Percentiles rank a stretch among this genome's conserved stretches.
Conservation (phyloP, 2,329 filamentous ascomycete genomes). For the Macrophomina phaseolina region DNA sequence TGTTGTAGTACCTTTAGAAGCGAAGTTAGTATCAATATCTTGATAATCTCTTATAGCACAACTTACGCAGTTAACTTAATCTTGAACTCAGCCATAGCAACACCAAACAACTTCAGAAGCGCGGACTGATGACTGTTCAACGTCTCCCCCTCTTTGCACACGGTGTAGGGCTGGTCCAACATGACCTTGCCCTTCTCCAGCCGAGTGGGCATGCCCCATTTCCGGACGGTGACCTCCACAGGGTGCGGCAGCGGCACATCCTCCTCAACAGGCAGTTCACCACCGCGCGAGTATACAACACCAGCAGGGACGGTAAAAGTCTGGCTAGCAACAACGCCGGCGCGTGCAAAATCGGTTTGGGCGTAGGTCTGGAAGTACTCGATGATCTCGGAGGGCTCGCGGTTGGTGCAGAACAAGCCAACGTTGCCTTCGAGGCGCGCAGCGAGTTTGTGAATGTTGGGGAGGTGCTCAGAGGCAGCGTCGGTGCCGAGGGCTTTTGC, state of each 20-base stretch:
- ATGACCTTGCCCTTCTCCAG: conserved; percentile 88
- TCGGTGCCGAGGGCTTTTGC: conserved; percentile 85
- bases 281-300: conserved; percentile 77
- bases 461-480: conserved; percentile 78
- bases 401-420: conserved; percentile 88
- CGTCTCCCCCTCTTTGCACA: conserved; percentile 84
- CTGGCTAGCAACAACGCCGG: conserved; percentile 76
- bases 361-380: conserved; percentile 74
- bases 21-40: conserved; percentile 40
- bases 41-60: conserved; percentile 53
- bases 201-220: conserved; percentile 86
- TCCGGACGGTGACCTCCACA: conserved; percentile 87
- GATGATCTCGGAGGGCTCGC: conserved; percentile 68
- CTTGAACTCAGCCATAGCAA: conserved; percentile 89
- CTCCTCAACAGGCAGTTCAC: conserved; percentile 78
- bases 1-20: conserved; percentile 64
- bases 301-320: conserved; percentile 82
- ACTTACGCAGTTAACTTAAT: conserved; percentile 77
- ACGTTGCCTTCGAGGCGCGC: conserved; percentile 79
- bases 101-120: conserved; percentile 89
- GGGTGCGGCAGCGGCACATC: conserved; percentile 88
- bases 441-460: conserved; percentile 74
- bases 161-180: conserved; percentile 72
- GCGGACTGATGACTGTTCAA: conserved; percentile 92
- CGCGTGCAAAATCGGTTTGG: conserved; percentile 88